Percentiles rank a stretch among this genome's conserved stretches.
Evolutionary conservation across 202 grass and related monocot species (phyloP).

Genomic region (Digitaria exilis): DNA sequence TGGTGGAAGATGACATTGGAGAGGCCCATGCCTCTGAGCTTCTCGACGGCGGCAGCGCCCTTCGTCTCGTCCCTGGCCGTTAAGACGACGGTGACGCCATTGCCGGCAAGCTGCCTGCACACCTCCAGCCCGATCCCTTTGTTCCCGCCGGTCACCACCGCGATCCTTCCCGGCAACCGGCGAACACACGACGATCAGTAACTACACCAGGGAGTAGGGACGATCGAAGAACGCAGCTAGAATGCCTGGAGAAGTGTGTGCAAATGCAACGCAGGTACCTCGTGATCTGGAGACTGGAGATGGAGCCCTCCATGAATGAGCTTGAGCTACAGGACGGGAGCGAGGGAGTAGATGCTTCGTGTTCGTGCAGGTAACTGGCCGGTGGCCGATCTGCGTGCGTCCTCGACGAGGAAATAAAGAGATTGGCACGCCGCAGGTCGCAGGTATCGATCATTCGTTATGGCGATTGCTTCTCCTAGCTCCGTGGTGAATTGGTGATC

Average conservation of each 20-base stretch:
- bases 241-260: background rate
- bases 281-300: background rate
- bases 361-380: background rate
- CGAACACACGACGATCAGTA: background rate
- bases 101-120: conserved; percentile 23
- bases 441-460: background rate
- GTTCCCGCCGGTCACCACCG: conserved; percentile 39
- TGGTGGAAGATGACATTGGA: conserved; percentile 38
- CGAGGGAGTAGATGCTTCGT: background rate
- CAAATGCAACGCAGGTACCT: background rate
- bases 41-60: conserved; percentile 19
- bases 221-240: background rate
- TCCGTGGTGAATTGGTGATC: background rate
- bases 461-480: background rate
- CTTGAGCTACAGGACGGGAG: background rate
- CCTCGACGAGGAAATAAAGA: background rate
- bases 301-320: conserved; percentile 2
- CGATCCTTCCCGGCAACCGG: background rate
- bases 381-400: background rate
- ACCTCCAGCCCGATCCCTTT: conserved; percentile 45
- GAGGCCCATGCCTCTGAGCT: conserved; percentile 16
- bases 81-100: conserved; percentile 29
- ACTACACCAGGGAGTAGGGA: background rate
- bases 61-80: conserved; percentile 38
- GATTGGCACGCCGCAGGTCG: no score